These are phyloP conservation scores for Candida maesae DNA, from an alignment of 805 yeast genomes.

Conservation along the genomic window DNA sequence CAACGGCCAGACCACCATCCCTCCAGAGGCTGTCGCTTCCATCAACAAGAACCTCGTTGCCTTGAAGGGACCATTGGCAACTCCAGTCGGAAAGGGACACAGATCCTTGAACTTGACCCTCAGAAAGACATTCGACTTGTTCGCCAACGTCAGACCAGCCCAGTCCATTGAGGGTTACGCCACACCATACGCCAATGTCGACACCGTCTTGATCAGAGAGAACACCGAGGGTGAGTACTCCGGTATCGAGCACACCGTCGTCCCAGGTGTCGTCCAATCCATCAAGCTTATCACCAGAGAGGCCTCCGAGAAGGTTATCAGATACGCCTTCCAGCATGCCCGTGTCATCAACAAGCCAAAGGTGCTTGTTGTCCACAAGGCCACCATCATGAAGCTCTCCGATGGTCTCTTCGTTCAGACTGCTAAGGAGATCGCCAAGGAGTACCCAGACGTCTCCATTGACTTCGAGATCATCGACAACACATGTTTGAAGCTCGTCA, in stretches of 20 bases:
- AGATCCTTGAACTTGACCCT: constrained; percentile 94
- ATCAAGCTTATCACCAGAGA: constrained; percentile 95
- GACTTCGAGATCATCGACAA: constrained; percentile 90
- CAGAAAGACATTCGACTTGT: constrained; percentile 93
- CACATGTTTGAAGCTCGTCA: constrained; percentile 86
- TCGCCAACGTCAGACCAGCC: constrained; percentile 97
- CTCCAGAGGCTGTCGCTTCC: constrained; percentile 86
- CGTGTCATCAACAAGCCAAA: constrained; percentile 81
- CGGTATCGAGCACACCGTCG: constrained; percentile 97
- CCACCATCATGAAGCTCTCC: constrained; percentile 95
- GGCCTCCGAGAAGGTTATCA: constrained; percentile 94
- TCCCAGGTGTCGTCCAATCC: constrained; percentile 98
- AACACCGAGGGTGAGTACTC: constrained; percentile 45
- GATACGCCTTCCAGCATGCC: constrained; percentile 97
- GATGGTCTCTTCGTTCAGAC: constrained; percentile 95
- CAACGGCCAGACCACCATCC: constrained; percentile 91
- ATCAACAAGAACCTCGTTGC: constrained; percentile 93
- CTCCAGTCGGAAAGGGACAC: constrained; percentile 99
- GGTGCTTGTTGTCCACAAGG: constrained; percentile 95
- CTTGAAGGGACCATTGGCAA: constrained; percentile 96
- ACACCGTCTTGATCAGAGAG: constrained; percentile 95
- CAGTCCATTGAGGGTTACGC: constrained; percentile 89
- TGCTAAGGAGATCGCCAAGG: constrained; percentile 84
- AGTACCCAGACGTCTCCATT: constrained; percentile 85
- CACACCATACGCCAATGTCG: constrained; percentile 78